Base-by-base conservation (phyloP, 805 yeast genomes). In the Candida coquimbonensis region DNA sequence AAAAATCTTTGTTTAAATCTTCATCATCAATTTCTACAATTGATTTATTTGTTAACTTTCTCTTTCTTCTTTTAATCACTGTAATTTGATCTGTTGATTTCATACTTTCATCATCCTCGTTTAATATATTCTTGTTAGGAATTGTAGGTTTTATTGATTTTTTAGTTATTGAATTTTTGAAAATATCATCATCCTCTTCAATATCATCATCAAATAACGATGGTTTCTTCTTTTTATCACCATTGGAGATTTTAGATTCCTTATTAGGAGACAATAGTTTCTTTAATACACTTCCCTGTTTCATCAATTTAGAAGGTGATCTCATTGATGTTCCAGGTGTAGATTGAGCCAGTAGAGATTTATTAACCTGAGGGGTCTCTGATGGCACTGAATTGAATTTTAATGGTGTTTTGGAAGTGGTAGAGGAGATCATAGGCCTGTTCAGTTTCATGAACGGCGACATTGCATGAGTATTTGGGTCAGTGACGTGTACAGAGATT, bases 161-260 rank as follows among this genome's bases (percentile, higher is more conserved):
- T 57, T 44, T 44, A 52, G 3, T 54, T 44, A 5, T 53, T 34
- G 11, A 29, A 29, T 45, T 39, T 11, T 52, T 47, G 33, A 59
- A 59, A 25, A 59, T 31, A 39, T 58, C 63, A 26, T 57, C 63
- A 24, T 57, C 59, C n/a, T 57, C 61, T 17, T 59, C 61, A 3
- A 52, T 56, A 3, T 56, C 64, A 21, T 59, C 61, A 17, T 52
- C 58, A 39, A 60, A 64, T 39, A 57, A 61, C 13, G 56, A 27
- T 3, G 63, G 53, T 9, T 50, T 54, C 36, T 49, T 45, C 39
- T 50, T 48, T 26, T 21, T n/a, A 21, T 21, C 24, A 21, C 24
- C 24, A 21, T 2, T 21, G 4, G 9, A 29, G 31, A 21, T 37
- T 36, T 16, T 42, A 32, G 16, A 12, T n/a, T 32, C 39, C 36